phyloP scores from a whole-genome alignment of 106 monocot genomes.

The Platanthera zijinensis region DNA sequence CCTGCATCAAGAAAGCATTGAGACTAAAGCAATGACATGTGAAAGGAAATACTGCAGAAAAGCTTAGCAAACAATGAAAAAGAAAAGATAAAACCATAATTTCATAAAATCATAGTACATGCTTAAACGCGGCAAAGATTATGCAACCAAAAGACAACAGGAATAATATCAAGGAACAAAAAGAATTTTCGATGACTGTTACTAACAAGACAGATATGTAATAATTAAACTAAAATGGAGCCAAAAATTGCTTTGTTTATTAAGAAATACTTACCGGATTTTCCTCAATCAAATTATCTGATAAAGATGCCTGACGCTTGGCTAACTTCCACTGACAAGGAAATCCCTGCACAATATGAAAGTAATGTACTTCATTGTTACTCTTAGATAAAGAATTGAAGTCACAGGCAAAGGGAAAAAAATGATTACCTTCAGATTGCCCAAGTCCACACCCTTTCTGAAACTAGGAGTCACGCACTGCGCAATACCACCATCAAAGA shows the following conservation, averaged over 20 bases:
- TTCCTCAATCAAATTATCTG: constrained; percentile 15
- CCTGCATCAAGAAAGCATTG: constrained; percentile 19
- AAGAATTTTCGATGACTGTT: background rate
- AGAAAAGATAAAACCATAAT: background rate
- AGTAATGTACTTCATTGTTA: background rate
- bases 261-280: constrained; percentile 42
- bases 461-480: constrained; percentile 71
- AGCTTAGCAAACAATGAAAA: background rate
- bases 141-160: background rate
- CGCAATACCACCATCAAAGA: constrained; percentile 49
- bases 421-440: constrained; percentile 52
- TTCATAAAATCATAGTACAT: background rate
- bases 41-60: background rate
- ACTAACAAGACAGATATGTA: background rate
- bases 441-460: constrained; percentile 70
- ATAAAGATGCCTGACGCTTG: constrained; percentile 5
- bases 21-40: background rate
- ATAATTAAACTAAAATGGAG: constrained; percentile 5
- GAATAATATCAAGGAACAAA: background rate
- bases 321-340: constrained; percentile 39
- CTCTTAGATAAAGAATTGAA: background rate
- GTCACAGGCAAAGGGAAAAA: background rate
- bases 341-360: constrained; percentile 33
- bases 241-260: background rate
- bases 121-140: background rate